Percentiles rank a stretch among this genome's conserved stretches.
These are phyloP conservation scores for Lipomyces anomalus DNA, from an alignment of 805 yeast genomes.

Conservation along the genomic window DNA sequence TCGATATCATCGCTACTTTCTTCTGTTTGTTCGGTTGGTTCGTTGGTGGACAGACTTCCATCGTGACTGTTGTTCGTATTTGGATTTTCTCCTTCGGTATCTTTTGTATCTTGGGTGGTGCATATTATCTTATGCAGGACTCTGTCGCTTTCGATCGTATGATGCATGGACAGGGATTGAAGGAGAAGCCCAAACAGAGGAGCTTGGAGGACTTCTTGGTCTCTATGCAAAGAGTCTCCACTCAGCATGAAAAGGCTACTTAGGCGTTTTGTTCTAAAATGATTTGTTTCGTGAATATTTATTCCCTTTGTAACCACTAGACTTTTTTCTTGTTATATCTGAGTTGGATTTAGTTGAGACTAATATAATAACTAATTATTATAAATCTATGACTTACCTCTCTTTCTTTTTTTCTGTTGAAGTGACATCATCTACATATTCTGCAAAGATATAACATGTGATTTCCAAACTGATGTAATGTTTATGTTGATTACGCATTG, in stretches of 20 bases:
- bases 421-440: neutral
- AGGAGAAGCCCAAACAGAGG: constrained; percentile 42
- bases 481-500: neutral
- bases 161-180: constrained; percentile 48
- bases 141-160: constrained; percentile 45
- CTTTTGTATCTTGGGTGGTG: constrained; percentile 95
- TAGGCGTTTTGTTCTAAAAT: constrained; percentile 4
- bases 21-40: constrained; percentile 95
- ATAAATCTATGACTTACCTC: neutral
- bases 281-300: neutral
- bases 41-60: constrained; percentile 96
- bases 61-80: constrained; percentile 88
- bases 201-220: constrained; percentile 55
- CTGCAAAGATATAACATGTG: neutral
- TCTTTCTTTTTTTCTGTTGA: neutral
- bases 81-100: constrained; percentile 96
- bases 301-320: neutral
- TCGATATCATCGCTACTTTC: constrained; percentile 87
- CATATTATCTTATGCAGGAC: constrained; percentile 84
- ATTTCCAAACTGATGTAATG: neutral
- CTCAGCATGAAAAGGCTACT: constrained; percentile 56
- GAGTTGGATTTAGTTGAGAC: neutral
- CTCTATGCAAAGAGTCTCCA: constrained; percentile 60
- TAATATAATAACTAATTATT: neutral
- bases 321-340: neutral